Evolutionary conservation across 192 early-diverging fungal genomes (phyloP), one percentile per base, ranked within the genome.

Genomic region (Coemansia sp.): DNA sequence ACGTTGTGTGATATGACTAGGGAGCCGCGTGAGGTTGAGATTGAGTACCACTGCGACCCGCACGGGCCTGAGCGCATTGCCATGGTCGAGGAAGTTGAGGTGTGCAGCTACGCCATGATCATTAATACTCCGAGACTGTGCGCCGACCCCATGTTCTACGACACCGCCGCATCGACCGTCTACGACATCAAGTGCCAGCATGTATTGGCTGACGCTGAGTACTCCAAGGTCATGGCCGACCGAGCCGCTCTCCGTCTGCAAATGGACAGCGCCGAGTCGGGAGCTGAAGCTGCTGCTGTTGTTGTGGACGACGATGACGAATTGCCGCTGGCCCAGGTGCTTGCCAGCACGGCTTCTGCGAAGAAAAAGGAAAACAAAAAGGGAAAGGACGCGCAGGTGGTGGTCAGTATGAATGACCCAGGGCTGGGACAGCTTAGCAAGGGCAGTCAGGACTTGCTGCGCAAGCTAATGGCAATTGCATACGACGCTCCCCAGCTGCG

Each of bases 21-120:
- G 2, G 76, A 83, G 67, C 88, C 87, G 33, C 85, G 95, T 41
- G 80, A 82, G 2, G 82, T 95, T 16, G 90, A 95, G 69, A 82
- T 97, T 22, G 91, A 92, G 89, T 97, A 89, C 77, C 92, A 94
- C 73, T 97, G 95, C 75, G 89, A 88, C 62, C 64, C 81, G 6
- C 74, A 87, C 34, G 60, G 71, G 15, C 65, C 71, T 1, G 91
- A 93, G 34, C 85, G 88, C 40, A 90, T 97, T 60, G 76, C 87
- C 2, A 65, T 75, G 1, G 87, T 94, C 24, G 79, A 81, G 10
- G 95, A 97, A 72, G 68, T 84, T 0, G 72, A 88, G 4, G 86
- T 85, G 0, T 97, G 95, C 77, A 78, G 87, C 44, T 97, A 97
- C 62, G 84, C 90, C 9, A 87, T 95, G 69, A 80, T 90, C n/a